Evolutionary conservation across 2,329 filamentous ascomycete genomes (phyloP).

Genomic region (Tolypocladium pustulatum): DNA sequence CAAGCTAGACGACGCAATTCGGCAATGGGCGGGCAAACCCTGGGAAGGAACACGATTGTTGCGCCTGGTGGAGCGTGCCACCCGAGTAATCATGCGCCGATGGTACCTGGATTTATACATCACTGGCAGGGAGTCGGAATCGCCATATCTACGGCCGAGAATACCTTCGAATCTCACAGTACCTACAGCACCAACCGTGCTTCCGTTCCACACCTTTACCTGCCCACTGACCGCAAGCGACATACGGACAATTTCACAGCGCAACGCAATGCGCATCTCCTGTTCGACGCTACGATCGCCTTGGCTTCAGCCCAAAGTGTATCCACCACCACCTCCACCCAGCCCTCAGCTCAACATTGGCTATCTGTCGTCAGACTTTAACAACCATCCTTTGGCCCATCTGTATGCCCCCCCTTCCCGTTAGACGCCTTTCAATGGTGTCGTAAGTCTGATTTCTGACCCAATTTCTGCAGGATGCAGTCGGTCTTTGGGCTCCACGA

Average conservation of each 20-base stretch:
- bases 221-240: constrained; percentile 86
- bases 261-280: constrained; percentile 88
- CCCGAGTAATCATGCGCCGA: constrained; percentile 65
- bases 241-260: constrained; percentile 86
- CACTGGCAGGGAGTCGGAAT: constrained; percentile 38
- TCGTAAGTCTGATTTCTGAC: neutral
- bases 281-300: constrained; percentile 76
- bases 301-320: constrained; percentile 77
- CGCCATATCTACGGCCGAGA: constrained; percentile 60
- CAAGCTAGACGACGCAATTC: constrained; percentile 30
- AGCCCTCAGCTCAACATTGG: constrained; percentile 79
- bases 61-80: constrained; percentile 73
- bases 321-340: constrained; percentile 75
- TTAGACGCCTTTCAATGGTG: neutral
- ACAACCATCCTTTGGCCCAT: constrained; percentile 94
- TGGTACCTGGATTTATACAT: constrained; percentile 83
- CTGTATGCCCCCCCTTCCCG: constrained; percentile 39
- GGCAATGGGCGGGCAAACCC: constrained; percentile 57
- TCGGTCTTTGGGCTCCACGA: constrained; percentile 94
- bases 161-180: constrained; percentile 64
- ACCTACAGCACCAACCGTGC: constrained; percentile 82
- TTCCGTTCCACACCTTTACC: constrained; percentile 97
- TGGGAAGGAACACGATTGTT: constrained; percentile 87
- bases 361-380: constrained; percentile 97
- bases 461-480: constrained; percentile 59